Base-by-base conservation (phyloP, 1,139 yeast genomes). In the Yamadazyma dendronema region DNA sequence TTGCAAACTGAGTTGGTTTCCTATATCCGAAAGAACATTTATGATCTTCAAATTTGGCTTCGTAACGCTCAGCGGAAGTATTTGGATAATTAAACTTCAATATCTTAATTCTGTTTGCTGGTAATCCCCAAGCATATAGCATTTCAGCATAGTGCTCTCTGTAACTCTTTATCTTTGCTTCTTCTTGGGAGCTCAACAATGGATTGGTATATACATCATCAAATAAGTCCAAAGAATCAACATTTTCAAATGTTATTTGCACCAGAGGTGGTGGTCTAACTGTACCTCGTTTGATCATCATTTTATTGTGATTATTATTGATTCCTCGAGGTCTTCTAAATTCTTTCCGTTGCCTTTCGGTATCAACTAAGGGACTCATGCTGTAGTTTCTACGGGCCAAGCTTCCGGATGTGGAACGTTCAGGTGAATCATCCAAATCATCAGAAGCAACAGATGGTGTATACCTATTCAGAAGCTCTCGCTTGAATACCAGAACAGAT, bases 71-170 rank as follows among this genome's bases (percentile, higher is more conserved):
- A 4, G 53, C 43, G n/a, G 49, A 50, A 7, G 34, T 31, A 17
- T 57, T 57, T 0, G 73, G 66, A 41, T 76, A 75, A 49, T 85
- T 86, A 53, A 84, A 82, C 57, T 89, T 89, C 40, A 88, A 59
- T 5, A 90, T 75, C 52, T 90, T 92, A 24, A 86, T 77, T 27
- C 96, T 62, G 47, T 82, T 79, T 14, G 85, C 73, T 0, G 89
- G 87, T 21, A 89, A 67, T 0, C 92, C 94, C 97, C 97, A 90
- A 28, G 74, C 61, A 50, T 77, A 87, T 17, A 90, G 64, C 57
- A 89, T 72, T n/a, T 83, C 77, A 0, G 97, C 92, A 57, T 90
- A 90, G 43, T 81, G 84, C 23, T 74, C 72, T 30, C 96, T 63
- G 56, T 84, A 86, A 11, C 57, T 50, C 36, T 65, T 61, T 41